Base-by-base conservation (phyloP, 2,329 filamentous ascomycete genomes). In the Monilinia aucupariae region DNA sequence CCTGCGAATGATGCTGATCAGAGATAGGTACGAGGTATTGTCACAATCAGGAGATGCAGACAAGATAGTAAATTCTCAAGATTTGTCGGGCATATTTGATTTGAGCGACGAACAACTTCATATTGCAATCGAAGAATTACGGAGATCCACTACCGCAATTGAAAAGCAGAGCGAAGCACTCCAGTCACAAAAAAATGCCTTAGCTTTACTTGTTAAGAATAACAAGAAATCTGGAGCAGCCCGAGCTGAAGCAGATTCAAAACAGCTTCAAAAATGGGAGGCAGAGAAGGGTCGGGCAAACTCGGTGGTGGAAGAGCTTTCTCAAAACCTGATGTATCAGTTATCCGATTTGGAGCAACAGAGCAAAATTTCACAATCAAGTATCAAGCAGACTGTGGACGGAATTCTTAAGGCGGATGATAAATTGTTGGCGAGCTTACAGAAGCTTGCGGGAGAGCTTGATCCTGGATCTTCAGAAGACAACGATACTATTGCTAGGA, bases 361-460 rank as follows among this genome's bases (percentile, higher is more conserved):
- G 48, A 73, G 73, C 7, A 79, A 79, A 9, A 75, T 74, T 0
- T 76, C 79, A 0, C 77, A 77, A 4, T 72, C 76, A 1, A 74
- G 75, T 3, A 72, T 86, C 20, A 79, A 78, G 53, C 76, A 80
- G 62, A 79, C 79, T 0, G 75, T 85, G 0, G 78, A 80, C 27
- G 76, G 76, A 20, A 73, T 82, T 13, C 75, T 89, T 10, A 77
- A 78, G 10, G 82, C 84, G 1, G 87, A 91, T 64, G 86, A 90
- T 70, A 85, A 83, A 65, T 77, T 90, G 2, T 76, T 90, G 1
- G 78, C 81, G 25, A 85, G 85, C 64, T 76, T 91, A 3, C 85
- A 88, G 70, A 88, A 88, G 67, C 78, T 90, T 2, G 81, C 86
- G 0, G 81, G 80, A 64, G 85, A 86, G 67, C 78, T 90, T 4